Base-by-base conservation (phyloP, 2,329 filamentous ascomycete genomes). In the Podosphaera xanthii region DNA sequence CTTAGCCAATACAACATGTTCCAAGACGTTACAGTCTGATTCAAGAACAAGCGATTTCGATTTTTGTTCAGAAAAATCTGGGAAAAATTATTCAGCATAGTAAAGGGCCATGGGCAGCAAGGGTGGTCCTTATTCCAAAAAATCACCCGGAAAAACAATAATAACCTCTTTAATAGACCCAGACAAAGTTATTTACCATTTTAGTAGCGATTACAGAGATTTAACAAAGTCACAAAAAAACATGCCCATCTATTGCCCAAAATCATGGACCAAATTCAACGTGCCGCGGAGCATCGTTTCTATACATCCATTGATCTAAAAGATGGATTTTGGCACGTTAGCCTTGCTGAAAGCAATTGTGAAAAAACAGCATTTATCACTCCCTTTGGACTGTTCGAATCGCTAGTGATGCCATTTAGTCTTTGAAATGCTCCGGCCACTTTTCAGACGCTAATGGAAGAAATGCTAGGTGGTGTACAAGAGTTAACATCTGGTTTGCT, bases 341-440 rank as follows among this genome's bases (percentile, higher is more conserved):
- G 35, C 14, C 53, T 22, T 60, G 42, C n/a, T 8, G 14, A 33
- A 49, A 33, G 33, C 2, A 12, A 48, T 35, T 4, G 40, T 3
- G 38, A 58, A 30, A 48, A 48, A 31, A 58, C 56, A 48, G 40
- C 56, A 9, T 49, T 58, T 36, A 6, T 35, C 10, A 46, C 12
- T n/a, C 36, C 30, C 46, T 58, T 46, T 33, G 33, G 40, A 9
- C 7, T 49, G 8, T 58, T 9, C 34, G 42, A 58, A 40, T 60
- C 30, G 31, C 35, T 44, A 14, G 58, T 61, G 4, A n/a, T 61
- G 42, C 52, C 53, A 30, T 61, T 61, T 42, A 48, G 55, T 1
- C 42, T 61, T 1, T 22, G 22, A 7, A 61, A 59, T 36, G 42
- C 38, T 6, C 54, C 58, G 2, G 48, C 53, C 1, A 59, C 58